Evolutionary conservation across 208 protist species (phyloP).

Genomic region (Entamoeba dispar): DNA sequence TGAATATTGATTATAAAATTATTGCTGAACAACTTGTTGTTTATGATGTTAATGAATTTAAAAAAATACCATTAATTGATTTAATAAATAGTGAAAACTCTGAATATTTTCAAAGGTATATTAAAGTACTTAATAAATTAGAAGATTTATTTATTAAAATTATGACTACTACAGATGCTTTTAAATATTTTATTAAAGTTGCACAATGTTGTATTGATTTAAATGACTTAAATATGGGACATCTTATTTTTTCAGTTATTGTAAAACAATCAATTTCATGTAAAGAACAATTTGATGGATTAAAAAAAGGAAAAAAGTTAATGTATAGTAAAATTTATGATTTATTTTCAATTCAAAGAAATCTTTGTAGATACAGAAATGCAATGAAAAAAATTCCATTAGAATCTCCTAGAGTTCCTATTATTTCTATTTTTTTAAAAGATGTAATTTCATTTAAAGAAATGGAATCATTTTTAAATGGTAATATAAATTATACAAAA

Average conservation of each 20-base stretch:
- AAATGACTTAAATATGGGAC: neutral
- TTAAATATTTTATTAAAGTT: neutral
- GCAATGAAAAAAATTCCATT: neutral
- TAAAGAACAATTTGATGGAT: neutral
- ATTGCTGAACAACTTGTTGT: neutral
- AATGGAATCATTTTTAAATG: neutral
- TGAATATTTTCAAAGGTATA: neutral
- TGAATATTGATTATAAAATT: neutral
- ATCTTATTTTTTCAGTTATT: neutral
- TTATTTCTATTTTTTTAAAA: neutral
- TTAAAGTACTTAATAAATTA: neutral
- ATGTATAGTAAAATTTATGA: neutral
- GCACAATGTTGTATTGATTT: neutral
- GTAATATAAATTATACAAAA: neutral
- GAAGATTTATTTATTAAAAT: neutral
- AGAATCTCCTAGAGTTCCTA: neutral
- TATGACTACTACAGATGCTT: neutral
- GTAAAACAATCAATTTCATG: neutral
- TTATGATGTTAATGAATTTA: neutral
- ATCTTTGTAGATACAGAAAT: neutral
- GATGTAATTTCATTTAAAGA: neutral
- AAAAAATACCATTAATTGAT: neutral
- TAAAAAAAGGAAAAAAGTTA: neutral
- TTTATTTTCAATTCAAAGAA: neutral
- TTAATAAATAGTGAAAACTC: neutral